A percentile compares a stretch with the other conserved stretches of the same genome.
Evolutionary conservation across 257 asterid genomes (phyloP).

Genomic region (Gardenia jasminoides): DNA sequence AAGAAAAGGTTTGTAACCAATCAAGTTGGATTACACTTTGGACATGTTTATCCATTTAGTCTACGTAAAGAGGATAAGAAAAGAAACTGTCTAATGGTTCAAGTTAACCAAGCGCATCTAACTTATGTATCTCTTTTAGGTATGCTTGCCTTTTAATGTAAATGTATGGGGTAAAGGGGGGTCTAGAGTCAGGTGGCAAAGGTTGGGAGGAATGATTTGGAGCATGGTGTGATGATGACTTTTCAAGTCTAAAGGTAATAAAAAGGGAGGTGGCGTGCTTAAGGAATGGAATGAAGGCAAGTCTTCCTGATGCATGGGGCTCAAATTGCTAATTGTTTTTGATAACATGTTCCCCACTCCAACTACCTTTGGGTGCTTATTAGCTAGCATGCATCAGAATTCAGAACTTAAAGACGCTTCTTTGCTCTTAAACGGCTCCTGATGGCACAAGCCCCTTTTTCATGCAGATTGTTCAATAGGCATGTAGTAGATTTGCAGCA

Average conservation of each 20-base stretch:
- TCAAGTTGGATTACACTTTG: not conserved
- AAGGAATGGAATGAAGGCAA: slow-evolving; percentile 36
- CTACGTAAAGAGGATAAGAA: not conserved
- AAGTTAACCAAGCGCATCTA: not conserved
- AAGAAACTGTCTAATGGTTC: not conserved
- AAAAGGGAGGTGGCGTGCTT: slow-evolving; percentile 59
- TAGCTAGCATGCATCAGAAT: slow-evolving; percentile 25
- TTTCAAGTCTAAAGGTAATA: slow-evolving; percentile 43
- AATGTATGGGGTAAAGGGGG: slow-evolving; percentile 13
- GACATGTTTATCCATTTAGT: not conserved
- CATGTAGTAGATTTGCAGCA: not conserved
- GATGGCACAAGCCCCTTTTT: not conserved
- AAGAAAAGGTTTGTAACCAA: slow-evolving; percentile 17
- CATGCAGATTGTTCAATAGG: not conserved
- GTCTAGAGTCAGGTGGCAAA: slow-evolving; percentile 23
- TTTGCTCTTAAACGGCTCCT: slow-evolving; percentile 1
- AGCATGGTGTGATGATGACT: slow-evolving; percentile 55
- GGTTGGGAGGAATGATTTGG: slow-evolving; percentile 39
- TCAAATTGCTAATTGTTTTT: slow-evolving; percentile 25
- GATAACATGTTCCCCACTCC: slow-evolving; percentile 56
- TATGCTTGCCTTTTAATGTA: slow-evolving; percentile 26
- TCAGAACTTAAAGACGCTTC: not conserved
- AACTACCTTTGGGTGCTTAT: slow-evolving; percentile 27
- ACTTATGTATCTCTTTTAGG: not conserved
- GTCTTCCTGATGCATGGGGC: slow-evolving; percentile 19